Conservation (phyloP, 208 protist genomes). For the Crithidia thermophila region DNA sequence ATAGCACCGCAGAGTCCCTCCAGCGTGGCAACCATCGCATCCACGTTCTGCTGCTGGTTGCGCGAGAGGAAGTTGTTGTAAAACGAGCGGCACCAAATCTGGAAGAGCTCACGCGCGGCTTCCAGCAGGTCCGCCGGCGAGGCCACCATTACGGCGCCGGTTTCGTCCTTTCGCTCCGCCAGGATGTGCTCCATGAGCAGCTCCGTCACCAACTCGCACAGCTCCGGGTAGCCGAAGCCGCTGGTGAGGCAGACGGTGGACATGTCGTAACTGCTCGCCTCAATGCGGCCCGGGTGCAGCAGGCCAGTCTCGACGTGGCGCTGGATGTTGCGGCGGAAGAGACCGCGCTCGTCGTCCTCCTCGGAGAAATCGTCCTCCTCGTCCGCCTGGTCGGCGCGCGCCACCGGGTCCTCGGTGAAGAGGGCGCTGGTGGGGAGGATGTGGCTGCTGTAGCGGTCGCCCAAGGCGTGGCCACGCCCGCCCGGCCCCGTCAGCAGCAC, state of each 20-base stretch:
- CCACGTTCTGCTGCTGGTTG: conserved; percentile 41
- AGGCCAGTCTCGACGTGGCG: conserved; percentile 48
- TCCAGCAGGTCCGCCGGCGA: conserved; percentile 29
- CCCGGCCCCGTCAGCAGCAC: conserved; percentile 39
- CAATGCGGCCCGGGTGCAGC: conserved; percentile 51
- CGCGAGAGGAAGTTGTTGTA: conserved; percentile 61
- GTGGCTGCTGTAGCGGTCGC: conserved; percentile 33
- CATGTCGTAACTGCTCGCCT: conserved; percentile 63
- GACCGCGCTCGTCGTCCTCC: conserved; percentile 43
- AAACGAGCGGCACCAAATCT: conserved; percentile 71
- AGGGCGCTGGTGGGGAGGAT: conserved; percentile 53
- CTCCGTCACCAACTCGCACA: conserved; percentile 80
- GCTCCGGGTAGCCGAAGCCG: conserved; percentile 51
- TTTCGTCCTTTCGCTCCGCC: conserved; percentile 25
- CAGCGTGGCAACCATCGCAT: conserved; percentile 76
- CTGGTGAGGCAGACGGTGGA: conserved; percentile 53
- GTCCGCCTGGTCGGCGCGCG: conserved; percentile 25
- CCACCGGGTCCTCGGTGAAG: conserved; percentile 67
- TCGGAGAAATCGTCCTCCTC: conserved; percentile 40
- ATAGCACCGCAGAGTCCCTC: conserved; percentile 68
- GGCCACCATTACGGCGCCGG: background rate
- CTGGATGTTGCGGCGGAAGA: conserved; percentile 45
- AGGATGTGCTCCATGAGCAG: conserved; percentile 63
- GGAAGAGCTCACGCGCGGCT: conserved; percentile 46
- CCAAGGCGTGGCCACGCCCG: conserved; percentile 39